Evolutionary conservation across 2,329 filamentous ascomycete genomes (phyloP), one percentile per base, ranked within the genome.

Genomic region (Dichotomopilus funicola): DNA sequence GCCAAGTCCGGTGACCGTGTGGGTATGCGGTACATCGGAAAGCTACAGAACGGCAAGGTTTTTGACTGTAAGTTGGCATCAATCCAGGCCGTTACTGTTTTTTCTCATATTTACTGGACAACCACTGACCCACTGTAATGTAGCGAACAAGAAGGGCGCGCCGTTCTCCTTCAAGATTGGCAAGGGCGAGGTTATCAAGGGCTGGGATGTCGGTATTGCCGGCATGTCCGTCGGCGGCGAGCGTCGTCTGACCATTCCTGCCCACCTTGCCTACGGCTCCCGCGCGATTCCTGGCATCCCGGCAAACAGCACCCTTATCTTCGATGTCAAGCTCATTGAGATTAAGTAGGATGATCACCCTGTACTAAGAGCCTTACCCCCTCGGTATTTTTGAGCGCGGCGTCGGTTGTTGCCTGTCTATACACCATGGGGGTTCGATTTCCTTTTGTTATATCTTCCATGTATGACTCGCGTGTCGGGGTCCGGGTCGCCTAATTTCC

Each of bases 91-190:
- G 52, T 36, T 5, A 2, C 27, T 43, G 1, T 41, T 44, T 36
- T 42, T 38, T 38, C 37, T 38, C 12, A 9, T 38, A 9, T 38
- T 38, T 38, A 13, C 27, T 34, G 8, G 46, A 31, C 27, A 38
- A 38, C n/a, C 19, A 27, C 42, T 49, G 42, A 59, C 10, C 10
- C 27, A 7, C 53, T 59, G 61, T 65, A 68, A 65, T 67, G 44
- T 66, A 91, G 89, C 91, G 73, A 97, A 99, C 82, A 99, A 97
- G 82, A 96, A 95, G 79, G 94, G 94, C 67, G 91, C 95, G 78
- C 92, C 95, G 56, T 99, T 99, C 78, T 82, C 81, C 64, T 97
- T 97, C 84, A 95, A 92, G 80, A 85, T 95, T 59, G 95, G 94
- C 65, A 84, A 86, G 70, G 91, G 91, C 59, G 89, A 97, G 73